Conservation (phyloP, 2,329 filamentous ascomycete genomes). For the Monosporascus sp. region DNA sequence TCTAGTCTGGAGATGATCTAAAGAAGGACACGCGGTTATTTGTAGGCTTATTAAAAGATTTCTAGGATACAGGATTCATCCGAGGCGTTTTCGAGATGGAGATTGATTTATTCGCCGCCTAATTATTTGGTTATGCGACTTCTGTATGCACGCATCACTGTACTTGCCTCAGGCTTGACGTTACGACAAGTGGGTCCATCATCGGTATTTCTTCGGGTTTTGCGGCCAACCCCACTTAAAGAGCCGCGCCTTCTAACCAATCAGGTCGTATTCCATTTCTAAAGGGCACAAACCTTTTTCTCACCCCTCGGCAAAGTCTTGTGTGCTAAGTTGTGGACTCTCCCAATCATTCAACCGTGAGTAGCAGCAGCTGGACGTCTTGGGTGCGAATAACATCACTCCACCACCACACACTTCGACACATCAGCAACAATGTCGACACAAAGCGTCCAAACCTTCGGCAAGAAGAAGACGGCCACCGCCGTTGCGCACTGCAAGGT, state of each 20-base stretch:
- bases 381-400: slow-evolving; percentile 22
- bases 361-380: slow-evolving; percentile 9
- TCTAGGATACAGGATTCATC: too few relatives aligned
- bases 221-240: neutral
- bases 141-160: too few relatives aligned
- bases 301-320: slow-evolving; percentile 16
- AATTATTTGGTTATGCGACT: too few relatives aligned
- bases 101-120: too few relatives aligned
- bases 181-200: neutral
- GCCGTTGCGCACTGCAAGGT: slow-evolving; percentile 92
- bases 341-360: slow-evolving; percentile 11
- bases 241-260: neutral
- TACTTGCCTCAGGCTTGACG: too few relatives aligned
- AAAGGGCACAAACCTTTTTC: slow-evolving; percentile 25
- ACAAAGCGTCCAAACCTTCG: slow-evolving; percentile 95
- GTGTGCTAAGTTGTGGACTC: slow-evolving; percentile 4
- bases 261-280: slow-evolving; percentile 1
- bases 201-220: slow-evolving; percentile 1
- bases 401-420: slow-evolving; percentile 12
- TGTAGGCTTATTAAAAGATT: too few relatives aligned
- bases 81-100: too few relatives aligned
- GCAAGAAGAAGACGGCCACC: slow-evolving; percentile 93
- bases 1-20: too few relatives aligned
- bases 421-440: slow-evolving; percentile 62
- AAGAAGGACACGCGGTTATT: too few relatives aligned